phyloP scores from a whole-genome alignment of 139 green algal species.

The Closterium sp. region DNA sequence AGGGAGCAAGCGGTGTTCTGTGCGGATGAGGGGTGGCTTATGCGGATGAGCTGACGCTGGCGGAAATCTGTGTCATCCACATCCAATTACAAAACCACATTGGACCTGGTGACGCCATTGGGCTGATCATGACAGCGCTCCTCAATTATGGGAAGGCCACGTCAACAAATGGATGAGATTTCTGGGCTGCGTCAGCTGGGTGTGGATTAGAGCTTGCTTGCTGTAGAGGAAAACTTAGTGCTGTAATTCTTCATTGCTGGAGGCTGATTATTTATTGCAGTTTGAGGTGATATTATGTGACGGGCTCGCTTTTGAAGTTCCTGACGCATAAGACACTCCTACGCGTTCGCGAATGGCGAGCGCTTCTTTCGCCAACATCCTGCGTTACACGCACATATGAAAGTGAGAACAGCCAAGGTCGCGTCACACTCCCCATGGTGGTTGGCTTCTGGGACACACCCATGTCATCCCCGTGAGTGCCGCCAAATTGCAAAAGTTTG shows the following conservation, averaged over 20 bases:
- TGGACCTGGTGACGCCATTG: not conserved
- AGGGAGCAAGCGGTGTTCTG: too few relatives aligned
- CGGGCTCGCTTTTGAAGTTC: too few relatives aligned
- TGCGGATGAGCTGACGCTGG: not conserved
- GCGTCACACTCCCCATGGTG: too few relatives aligned
- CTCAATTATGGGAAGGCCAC: not conserved
- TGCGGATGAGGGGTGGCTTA: not conserved
- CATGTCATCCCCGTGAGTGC: too few relatives aligned
- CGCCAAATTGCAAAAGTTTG: too few relatives aligned
- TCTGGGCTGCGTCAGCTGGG: not conserved
- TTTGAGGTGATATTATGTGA: too few relatives aligned
- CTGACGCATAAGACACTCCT: not conserved
- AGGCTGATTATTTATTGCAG: too few relatives aligned
- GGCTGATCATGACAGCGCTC: not conserved
- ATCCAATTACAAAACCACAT: not conserved
- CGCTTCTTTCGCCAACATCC: not conserved
- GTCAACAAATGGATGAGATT: not conserved
- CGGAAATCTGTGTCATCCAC: not conserved
- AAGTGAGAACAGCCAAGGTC: too few relatives aligned
- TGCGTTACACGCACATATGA: not conserved
- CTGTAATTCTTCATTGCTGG: too few relatives aligned
- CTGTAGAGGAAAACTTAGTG: too few relatives aligned
- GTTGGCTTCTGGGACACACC: too few relatives aligned
- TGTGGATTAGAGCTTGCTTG: too few relatives aligned
- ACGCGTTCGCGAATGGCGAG: not conserved